Evolutionary conservation across 2,329 filamentous ascomycete species (phyloP).

Genomic region (Aspergillus intermedius): DNA sequence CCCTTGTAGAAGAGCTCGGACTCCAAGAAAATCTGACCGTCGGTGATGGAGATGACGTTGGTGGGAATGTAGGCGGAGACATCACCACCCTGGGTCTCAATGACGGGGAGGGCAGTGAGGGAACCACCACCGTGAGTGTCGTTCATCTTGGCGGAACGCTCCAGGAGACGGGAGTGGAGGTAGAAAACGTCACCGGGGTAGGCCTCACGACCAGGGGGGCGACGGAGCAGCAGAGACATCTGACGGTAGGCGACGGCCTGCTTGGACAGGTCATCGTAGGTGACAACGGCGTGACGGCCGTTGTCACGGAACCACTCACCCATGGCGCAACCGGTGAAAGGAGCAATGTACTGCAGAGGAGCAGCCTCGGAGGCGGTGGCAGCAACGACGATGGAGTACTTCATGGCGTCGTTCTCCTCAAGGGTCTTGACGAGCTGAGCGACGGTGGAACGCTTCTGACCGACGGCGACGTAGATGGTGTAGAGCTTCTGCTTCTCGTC

Average conservation of each 20-base stretch:
- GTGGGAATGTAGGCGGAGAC: conserved; percentile 99
- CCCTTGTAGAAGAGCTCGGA: conserved; percentile 99
- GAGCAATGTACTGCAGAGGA: conserved; percentile 87
- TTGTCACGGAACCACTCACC: conserved; percentile 74
- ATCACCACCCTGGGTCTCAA: conserved; percentile 99
- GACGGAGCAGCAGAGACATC: conserved; percentile 96
- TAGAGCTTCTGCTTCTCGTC: conserved; percentile 99
- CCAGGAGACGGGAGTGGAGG: conserved; percentile 96
- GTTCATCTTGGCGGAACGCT: conserved; percentile 99
- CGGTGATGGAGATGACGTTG: conserved; percentile 99
- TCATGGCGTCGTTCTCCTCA: conserved; percentile 99
- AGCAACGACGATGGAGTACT: conserved; percentile 89
- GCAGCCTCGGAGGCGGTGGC: conserved; percentile 96
- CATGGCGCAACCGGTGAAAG: conserved; percentile 70
- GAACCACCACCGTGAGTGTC: conserved; percentile 91
- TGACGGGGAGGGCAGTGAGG: conserved; percentile 92
- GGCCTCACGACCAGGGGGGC: conserved; percentile 96
- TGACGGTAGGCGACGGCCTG: conserved; percentile 97
- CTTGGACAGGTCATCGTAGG: conserved; percentile 95
- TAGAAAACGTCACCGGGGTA: conserved; percentile 99
- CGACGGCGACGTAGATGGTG: conserved; percentile 98
- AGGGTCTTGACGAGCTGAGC: conserved; percentile 99
- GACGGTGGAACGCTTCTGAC: conserved; percentile 99
- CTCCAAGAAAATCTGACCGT: conserved; percentile 99
- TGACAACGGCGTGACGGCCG: conserved; percentile 80